Base-by-base conservation (phyloP, 768 basidiomycete species). In the Chalciporus chontae region DNA sequence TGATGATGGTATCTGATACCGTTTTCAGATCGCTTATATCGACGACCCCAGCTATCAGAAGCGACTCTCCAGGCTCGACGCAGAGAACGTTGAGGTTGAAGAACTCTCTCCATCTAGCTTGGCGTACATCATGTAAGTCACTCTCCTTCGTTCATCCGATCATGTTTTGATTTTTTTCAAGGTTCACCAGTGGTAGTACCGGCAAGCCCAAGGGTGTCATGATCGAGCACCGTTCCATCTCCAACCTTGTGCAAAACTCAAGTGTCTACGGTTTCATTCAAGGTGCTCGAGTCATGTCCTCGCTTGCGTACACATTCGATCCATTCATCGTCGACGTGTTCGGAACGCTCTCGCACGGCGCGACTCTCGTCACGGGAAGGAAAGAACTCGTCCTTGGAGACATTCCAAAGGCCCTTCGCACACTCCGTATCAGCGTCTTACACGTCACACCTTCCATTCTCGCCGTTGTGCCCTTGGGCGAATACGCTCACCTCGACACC, bases 381-480 rank as follows among this genome's bases (percentile, higher is more conserved):
- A 61, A 61, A 57, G 64, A 62, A 36, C 53, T 63, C 2, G 59
- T 69, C 15, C 68, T 69, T 7, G 61, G 63, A 19, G 63, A 69
- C 23, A 61, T 69, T 14, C 19, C 62, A 8, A 59, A 57, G 40
- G 63, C 61, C 32, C 50, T 69, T 24, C 57, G 60, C 21, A 54
- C 54, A 10, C 67, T 69, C 36, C 56, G 47, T 23, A 54, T 67
- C 39, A 50, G 40, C 13, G 56, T 63, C 42, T 53, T 69, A 41
- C 60, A 61, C 23, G 60, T 67, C 17, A 69, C 67, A 4, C 67
- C 67, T 8, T 68, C 62, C 27, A 61, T 69, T 19, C 60, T 65
- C 7, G 55, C 59, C 7, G 53, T 67, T 14, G 56, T 69, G 8
- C 62, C 63, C 3, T 43, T 56, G 5, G 61, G 58, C 11, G 54